Percentiles rank a stretch among this genome's conserved stretches.
These are phyloP conservation scores for Phoma sp. DNA, from an alignment of 2,329 filamentous ascomycete species.

Conservation along the genomic window DNA sequence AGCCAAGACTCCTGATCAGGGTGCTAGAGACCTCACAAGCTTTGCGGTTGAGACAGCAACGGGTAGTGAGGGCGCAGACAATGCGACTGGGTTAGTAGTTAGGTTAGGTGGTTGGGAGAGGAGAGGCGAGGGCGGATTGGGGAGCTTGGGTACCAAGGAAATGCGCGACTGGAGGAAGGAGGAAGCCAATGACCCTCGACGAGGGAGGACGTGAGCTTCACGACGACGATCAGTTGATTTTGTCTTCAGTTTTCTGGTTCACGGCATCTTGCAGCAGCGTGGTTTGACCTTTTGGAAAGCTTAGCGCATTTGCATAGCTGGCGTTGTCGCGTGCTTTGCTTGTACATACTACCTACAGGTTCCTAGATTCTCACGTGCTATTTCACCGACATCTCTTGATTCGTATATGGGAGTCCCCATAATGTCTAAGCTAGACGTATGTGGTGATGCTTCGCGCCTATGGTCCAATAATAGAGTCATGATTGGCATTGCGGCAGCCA, in stretches of 20 bases:
- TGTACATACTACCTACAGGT: slow-evolving; percentile 11
- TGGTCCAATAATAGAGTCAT: slow-evolving; percentile 11
- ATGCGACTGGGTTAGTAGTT: slow-evolving; percentile 70
- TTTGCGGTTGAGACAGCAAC: slow-evolving; percentile 85
- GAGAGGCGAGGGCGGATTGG: slow-evolving; percentile 82
- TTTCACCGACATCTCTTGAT: neutral
- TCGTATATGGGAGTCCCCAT: neutral
- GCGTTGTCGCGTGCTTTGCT: slow-evolving; percentile 4
- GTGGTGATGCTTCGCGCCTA: slow-evolving; percentile 2
- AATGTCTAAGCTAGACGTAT: neutral
- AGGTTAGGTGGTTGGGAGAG: slow-evolving; percentile 71
- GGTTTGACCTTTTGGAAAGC: neutral
- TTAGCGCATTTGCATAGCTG: slow-evolving; percentile 11
- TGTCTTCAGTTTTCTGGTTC: neutral
- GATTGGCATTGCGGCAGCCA: slow-evolving; percentile 18
- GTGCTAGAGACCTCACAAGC: slow-evolving; percentile 76
- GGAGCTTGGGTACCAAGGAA: slow-evolving; percentile 91
- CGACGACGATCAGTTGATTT: neutral
- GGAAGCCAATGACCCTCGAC: slow-evolving; percentile 83
- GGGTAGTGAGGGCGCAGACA: slow-evolving; percentile 61
- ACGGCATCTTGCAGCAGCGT: neutral
- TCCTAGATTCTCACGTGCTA: neutral
- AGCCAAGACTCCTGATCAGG: slow-evolving; percentile 87
- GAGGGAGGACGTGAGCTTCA: slow-evolving; percentile 63
- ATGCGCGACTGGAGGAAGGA: slow-evolving; percentile 81